A percentile compares a stretch with the other conserved stretches of the same genome.
Conservation (phyloP, 192 early-diverging fungal species). For the Radiomyces spectabilis region DNA sequence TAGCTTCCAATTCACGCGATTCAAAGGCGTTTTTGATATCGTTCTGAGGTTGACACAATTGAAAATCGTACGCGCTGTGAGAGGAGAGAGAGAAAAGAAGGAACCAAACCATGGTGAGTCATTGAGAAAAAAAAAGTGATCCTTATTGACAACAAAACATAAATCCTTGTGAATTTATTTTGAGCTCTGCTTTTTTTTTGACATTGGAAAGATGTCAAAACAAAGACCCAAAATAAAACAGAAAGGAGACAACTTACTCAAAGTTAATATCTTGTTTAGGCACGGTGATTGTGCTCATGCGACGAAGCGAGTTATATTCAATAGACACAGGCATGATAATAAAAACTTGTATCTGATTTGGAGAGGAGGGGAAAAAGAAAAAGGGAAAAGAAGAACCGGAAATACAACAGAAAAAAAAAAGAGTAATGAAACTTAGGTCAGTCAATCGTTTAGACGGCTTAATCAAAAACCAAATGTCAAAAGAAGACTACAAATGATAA, state of each 20-base stretch:
- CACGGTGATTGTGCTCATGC: conserved; percentile 24
- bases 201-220: too few relatives aligned
- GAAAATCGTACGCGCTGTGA: conserved; percentile 23
- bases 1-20: conserved; percentile 66
- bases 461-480: too few relatives aligned
- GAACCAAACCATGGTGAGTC: neutral
- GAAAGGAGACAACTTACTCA: conserved; percentile 28
- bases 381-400: neutral
- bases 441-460: too few relatives aligned
- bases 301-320: conserved; percentile 17
- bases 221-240: too few relatives aligned
- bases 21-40: conserved; percentile 28
- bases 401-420: neutral
- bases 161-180: too few relatives aligned
- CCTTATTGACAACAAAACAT: too few relatives aligned
- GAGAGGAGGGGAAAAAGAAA: neutral
- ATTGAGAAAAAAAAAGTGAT: neutral
- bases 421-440: too few relatives aligned
- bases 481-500: too few relatives aligned
- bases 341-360: neutral
- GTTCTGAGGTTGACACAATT: conserved; percentile 15
- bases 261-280: conserved; percentile 28
- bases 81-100: too few relatives aligned
- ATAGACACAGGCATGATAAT: conserved; percentile 25
- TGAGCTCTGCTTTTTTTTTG: too few relatives aligned